Evolutionary conservation across 202 grass and related monocot species (phyloP).

Genomic region (Alloteropsis angusta): DNA sequence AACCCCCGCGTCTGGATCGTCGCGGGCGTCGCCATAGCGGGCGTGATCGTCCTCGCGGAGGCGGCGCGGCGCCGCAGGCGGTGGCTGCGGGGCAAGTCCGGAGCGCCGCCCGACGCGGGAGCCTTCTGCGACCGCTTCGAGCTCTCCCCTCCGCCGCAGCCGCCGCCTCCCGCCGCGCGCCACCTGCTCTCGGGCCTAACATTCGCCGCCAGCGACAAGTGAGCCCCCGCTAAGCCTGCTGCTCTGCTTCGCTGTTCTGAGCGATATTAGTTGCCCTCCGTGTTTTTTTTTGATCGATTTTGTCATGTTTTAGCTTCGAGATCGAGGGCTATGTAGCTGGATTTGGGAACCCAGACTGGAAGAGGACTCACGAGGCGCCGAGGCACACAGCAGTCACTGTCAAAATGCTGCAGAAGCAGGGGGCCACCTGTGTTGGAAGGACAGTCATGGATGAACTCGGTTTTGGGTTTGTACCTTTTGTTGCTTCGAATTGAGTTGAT

Average conservation of each 20-base stretch:
- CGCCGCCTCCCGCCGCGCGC: conserved; percentile 60
- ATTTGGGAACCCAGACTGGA: conserved; percentile 95
- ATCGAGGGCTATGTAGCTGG: conserved; percentile 80
- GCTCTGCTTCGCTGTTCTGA: conserved; percentile 2
- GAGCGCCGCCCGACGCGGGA: conserved; percentile 23
- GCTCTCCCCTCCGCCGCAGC: conserved; percentile 49
- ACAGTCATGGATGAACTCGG: conserved; percentile 91
- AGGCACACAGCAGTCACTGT: conserved; percentile 49
- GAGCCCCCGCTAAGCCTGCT: conserved; percentile 1
- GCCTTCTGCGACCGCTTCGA: conserved; percentile 75
- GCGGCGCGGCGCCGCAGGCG: conserved; percentile 49
- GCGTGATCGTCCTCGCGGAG: conserved; percentile 77
- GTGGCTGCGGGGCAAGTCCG: conserved; percentile 21
- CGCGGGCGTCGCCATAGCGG: conserved; percentile 63
- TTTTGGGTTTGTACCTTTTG: conserved; percentile 53
- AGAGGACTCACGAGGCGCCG: conserved; percentile 57
- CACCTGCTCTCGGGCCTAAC: conserved; percentile 48
- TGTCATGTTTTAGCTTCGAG: conserved; percentile 53
- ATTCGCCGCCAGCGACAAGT: conserved; percentile 96
- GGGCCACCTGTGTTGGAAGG: conserved; percentile 63
- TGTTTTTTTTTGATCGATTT: conserved; percentile 15
- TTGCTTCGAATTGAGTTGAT: conserved; percentile 19
- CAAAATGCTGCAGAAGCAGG: conserved; percentile 58
- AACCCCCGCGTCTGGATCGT: conserved; percentile 57
- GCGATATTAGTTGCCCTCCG: neutral